These are phyloP conservation scores for Schizochytrium sp. DNA, from an alignment of 108 stramenopile species.

Conservation along the genomic window DNA sequence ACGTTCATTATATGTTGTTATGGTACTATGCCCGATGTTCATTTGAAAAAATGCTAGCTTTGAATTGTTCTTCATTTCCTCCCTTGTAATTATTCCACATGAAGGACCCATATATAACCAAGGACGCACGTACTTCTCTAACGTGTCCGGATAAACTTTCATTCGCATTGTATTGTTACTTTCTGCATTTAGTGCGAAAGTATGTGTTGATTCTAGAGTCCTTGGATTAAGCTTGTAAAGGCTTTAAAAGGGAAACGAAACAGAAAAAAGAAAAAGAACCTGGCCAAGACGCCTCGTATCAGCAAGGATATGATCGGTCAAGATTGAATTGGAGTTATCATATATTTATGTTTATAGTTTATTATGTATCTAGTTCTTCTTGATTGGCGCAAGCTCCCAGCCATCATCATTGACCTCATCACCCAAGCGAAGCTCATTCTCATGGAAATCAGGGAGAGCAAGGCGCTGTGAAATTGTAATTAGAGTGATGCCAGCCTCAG, in stretches of 20 bases:
- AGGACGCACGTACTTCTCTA: too few relatives aligned
- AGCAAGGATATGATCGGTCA: background rate
- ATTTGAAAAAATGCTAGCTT: background rate
- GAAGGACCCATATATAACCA: background rate
- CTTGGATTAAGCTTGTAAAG: too few relatives aligned
- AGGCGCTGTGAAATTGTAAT: slow-evolving; percentile 71
- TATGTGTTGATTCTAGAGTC: too few relatives aligned
- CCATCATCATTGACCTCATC: slow-evolving; percentile 33
- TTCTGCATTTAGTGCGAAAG: too few relatives aligned
- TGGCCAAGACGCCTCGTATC: background rate
- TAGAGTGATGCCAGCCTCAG: slow-evolving; percentile 69
- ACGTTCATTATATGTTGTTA: too few relatives aligned
- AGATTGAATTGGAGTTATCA: background rate
- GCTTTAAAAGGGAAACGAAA: too few relatives aligned
- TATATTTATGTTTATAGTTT: background rate
- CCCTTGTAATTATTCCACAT: background rate
- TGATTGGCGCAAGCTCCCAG: slow-evolving; percentile 28
- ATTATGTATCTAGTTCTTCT: background rate
- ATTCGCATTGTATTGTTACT: too few relatives aligned
- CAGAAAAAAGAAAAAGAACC: too few relatives aligned
- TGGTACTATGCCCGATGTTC: too few relatives aligned
- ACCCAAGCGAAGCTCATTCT: slow-evolving; percentile 63
- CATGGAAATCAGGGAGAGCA: slow-evolving; percentile 67
- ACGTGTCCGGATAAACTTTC: too few relatives aligned
- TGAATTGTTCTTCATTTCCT: background rate